Conservation (phyloP, 2,329 filamentous ascomycete genomes). For the Stachybotrys chlorohalonatus region DNA sequence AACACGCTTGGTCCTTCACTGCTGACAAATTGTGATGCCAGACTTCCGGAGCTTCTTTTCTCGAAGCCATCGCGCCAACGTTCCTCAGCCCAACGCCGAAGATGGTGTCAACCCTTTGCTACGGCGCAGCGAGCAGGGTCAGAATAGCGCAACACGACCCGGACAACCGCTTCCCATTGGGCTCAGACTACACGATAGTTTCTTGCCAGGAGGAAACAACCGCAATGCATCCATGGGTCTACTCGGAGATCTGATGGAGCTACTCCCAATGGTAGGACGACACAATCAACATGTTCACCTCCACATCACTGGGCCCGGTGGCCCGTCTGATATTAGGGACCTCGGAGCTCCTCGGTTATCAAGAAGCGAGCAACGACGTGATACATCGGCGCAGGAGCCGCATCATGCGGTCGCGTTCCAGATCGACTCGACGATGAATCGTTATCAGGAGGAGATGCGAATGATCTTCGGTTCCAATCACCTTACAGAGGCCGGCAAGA, state of each 20-base stretch:
- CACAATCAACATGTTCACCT: slow-evolving; percentile 46
- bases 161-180: slow-evolving; percentile 45
- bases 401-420: slow-evolving; percentile 69
- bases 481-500: slow-evolving; percentile 54
- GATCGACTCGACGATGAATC: slow-evolving; percentile 59
- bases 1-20: background rate
- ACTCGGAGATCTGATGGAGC: slow-evolving; percentile 47
- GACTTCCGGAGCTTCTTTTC: slow-evolving; percentile 42
- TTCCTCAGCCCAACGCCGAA: slow-evolving; percentile 51
- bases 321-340: slow-evolving; percentile 43
- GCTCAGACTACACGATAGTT: slow-evolving; percentile 25
- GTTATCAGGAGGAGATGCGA: slow-evolving; percentile 85
- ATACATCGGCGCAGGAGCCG: slow-evolving; percentile 46
- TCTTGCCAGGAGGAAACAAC: slow-evolving; percentile 20
- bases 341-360: slow-evolving; percentile 29
- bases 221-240: slow-evolving; percentile 44
- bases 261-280: slow-evolving; percentile 36
- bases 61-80: slow-evolving; percentile 43
- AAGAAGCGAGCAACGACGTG: slow-evolving; percentile 39
- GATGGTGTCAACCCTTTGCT: slow-evolving; percentile 84
- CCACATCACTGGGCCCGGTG: slow-evolving; percentile 43
- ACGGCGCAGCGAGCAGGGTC: slow-evolving; percentile 45
- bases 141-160: slow-evolving; percentile 39
- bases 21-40: slow-evolving; percentile 3
- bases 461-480: slow-evolving; percentile 69